Evolutionary conservation across 345 rosid species (phyloP).

Genomic region (Lepidium aucheri): DNA sequence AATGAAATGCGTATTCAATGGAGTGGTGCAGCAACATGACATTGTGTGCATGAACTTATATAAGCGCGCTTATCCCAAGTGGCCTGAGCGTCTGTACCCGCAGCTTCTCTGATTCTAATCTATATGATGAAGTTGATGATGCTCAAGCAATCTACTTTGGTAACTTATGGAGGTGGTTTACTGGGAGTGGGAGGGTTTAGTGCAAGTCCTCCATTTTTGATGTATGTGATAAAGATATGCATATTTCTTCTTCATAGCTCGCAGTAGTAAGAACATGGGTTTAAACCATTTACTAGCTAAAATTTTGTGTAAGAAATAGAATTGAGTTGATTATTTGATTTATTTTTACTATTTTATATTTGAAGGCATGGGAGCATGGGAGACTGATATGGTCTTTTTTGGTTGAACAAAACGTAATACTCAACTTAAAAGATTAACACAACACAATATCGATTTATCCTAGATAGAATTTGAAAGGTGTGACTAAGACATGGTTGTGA

Average conservation of each 20-base stretch:
- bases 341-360: background rate
- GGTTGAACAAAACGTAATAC: too few species aligned
- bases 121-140: background rate
- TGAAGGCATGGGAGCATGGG: too few species aligned
- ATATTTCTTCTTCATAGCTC: background rate
- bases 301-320: background rate
- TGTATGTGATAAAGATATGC: background rate
- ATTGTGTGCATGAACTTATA: conserved; percentile 82
- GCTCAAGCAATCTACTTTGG: background rate
- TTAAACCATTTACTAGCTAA: background rate
- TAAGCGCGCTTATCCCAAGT: conserved; percentile 87
- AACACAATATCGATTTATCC: too few species aligned
- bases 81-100: conserved; percentile 74
- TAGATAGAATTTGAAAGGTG: too few species aligned
- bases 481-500: background rate
- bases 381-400: too few species aligned
- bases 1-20: conserved; percentile 82
- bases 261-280: background rate
- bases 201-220: background rate
- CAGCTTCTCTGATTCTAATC: conserved; percentile 7
- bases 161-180: background rate
- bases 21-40: conserved; percentile 82
- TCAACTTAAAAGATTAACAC: too few species aligned
- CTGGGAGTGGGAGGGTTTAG: background rate
- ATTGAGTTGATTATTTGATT: background rate